Conservation (phyloP, 306 rosid genomes). For the Begonia masoniana region DNA sequence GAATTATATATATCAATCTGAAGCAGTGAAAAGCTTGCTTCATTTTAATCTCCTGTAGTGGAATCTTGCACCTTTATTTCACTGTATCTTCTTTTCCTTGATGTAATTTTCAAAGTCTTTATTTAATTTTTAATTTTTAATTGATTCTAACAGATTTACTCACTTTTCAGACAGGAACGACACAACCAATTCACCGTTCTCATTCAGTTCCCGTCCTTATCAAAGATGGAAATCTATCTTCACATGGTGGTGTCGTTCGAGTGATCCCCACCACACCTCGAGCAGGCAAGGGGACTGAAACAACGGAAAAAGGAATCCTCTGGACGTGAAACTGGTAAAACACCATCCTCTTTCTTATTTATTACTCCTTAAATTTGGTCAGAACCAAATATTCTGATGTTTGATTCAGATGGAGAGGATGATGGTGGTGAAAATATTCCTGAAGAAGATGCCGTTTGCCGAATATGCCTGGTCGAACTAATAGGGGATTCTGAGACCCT, state of each 20-base stretch:
- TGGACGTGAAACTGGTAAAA: constrained; percentile 18
- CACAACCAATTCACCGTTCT: constrained; percentile 30
- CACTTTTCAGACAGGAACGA: constrained; percentile 36
- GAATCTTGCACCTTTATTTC: neutral
- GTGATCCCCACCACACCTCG: constrained; percentile 32
- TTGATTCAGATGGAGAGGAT: constrained; percentile 48
- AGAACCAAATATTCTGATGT: constrained; percentile 13
- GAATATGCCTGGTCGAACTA: constrained; percentile 68
- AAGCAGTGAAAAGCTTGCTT: neutral
- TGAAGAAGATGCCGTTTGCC: constrained; percentile 75
- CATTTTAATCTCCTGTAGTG: neutral
- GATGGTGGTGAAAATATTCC: constrained; percentile 57
- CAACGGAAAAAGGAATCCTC: constrained; percentile 13
- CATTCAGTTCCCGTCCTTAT: constrained; percentile 28
- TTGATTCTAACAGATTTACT: constrained; percentile 8
- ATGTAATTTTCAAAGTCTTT: no score
- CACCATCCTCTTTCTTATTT: neutral
- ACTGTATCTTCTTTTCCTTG: neutral
- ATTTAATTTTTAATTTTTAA: neutral
- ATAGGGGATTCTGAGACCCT: constrained; percentile 57
- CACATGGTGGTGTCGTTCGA: constrained; percentile 16
- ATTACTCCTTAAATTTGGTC: constrained; percentile 10
- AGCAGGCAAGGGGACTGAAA: constrained; percentile 11
- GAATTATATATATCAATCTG: neutral
- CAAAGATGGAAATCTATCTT: constrained; percentile 23